Conservation (phyloP, 31 red algal species). For the Asparagopsis taxiformis region DNA sequence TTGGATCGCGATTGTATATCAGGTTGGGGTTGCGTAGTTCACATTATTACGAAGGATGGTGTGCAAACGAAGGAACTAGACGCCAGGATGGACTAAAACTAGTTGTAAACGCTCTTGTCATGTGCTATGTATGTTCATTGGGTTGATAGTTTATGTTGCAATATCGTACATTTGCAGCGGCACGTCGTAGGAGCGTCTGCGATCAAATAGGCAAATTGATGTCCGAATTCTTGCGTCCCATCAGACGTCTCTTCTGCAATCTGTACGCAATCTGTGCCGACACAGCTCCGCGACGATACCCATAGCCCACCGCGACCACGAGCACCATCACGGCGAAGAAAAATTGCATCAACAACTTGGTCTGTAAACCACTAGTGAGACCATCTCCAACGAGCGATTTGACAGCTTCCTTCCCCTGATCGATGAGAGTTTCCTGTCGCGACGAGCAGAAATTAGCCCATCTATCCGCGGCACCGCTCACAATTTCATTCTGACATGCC, state of each 20-base stretch:
- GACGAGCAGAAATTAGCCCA: constrained; percentile 29
- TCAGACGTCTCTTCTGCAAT: constrained; percentile 34
- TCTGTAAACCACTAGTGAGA: constrained; percentile 5
- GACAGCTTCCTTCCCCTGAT: constrained; percentile 68
- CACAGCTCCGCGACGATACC: constrained; percentile 38
- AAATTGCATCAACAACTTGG: constrained; percentile 25
- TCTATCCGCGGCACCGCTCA: constrained; percentile 40
- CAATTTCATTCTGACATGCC: constrained; percentile 43
- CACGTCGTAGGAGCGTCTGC: neutral
- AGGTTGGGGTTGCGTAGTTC: constrained; percentile 94
- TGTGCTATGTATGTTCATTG: neutral
- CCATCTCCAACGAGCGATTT: constrained; percentile 46
- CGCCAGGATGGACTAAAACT: constrained; percentile 89
- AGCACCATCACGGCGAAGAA: constrained; percentile 30
- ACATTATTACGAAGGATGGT: constrained; percentile 91
- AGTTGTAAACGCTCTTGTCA: neutral
- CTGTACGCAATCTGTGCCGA: constrained; percentile 42
- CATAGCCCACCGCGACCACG: constrained; percentile 18
- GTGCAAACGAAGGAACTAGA: constrained; percentile 76
- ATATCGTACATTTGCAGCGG: neutral
- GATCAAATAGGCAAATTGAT: constrained; percentile 22
- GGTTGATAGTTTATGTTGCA: neutral
- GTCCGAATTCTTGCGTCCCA: constrained; percentile 59
- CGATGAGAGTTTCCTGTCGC: constrained; percentile 41
- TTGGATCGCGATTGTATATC: constrained; percentile 94